Base-by-base conservation (phyloP, 2,329 filamentous ascomycete genomes). In the Periconia digitata region DNA sequence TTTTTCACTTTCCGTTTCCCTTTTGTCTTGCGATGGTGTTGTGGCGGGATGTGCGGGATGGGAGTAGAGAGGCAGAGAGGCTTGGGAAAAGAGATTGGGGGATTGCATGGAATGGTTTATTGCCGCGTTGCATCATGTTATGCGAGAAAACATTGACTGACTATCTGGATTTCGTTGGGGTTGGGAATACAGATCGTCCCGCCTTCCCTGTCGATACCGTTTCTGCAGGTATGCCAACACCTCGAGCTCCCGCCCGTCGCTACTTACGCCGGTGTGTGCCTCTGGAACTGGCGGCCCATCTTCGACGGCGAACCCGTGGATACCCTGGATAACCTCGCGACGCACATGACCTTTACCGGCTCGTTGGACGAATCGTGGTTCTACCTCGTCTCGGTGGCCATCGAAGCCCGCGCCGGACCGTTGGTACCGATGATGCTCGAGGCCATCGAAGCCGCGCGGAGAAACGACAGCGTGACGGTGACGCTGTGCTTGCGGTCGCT, bases 361-460 rank as follows among this genome's bases (percentile, higher is more conserved):
- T 92, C 91, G 7, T 78, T 95, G 46, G 94, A 99, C 67, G 94
- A 99, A 74, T 96, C 94, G 54, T 99, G 94, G 94, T 99, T 99
- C 69, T 99, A 97, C 69, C 80, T 99, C 12, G 85, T 97, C 44
- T 96, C 91, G 0, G 89, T 96, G 3, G 94, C 92, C 53, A 96
- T 99, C 55, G 94, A 99, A 74, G 91, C 92, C 46, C 86, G 90
- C 47, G 92, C 90, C 21, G 94, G 86, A 0, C 89, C 91, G 3
- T 88, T 92, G 49, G 85, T 99, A 44, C 85, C 91, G 0, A 76
- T 96, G 49, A 96, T 96, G 90, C 78, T 99, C 36, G 81, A 85
- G 35, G 94, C 94, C 40, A 92, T 99, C 48, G 79, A 83, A 44
- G 92, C 92, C 29, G 92, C 86, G 18, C 84, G 90, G 42, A 74